Conservation (phyloP, 805 yeast genomes). For the Zygosaccharomyces bisporus region DNA sequence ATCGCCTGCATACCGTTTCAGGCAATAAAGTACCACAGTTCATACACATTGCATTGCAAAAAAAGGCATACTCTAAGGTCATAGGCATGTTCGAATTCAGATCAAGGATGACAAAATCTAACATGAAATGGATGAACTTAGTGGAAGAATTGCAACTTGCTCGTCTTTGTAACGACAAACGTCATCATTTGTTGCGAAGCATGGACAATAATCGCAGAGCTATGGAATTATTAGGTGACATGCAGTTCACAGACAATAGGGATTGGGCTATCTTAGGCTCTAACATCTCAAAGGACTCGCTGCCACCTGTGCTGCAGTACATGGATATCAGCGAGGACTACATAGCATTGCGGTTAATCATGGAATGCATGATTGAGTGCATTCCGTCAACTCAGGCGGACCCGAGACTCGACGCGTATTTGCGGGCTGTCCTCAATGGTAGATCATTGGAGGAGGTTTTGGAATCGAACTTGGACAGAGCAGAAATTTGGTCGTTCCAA, state of each 20-base stretch:
- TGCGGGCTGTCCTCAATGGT: constrained; percentile 4
- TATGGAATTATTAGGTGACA: constrained; percentile 29
- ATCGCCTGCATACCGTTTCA: constrained; percentile 48
- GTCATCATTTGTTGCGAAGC: constrained; percentile 16
- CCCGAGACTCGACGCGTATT: constrained; percentile 10
- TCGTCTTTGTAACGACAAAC: constrained; percentile 33
- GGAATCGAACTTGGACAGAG: neutral
- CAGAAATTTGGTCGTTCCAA: constrained; percentile 25
- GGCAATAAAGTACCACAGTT: constrained; percentile 50
- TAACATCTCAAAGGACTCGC: constrained; percentile 7
- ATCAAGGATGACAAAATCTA: constrained; percentile 47
- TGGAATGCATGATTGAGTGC: constrained; percentile 25
- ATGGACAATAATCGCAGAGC: constrained; percentile 31
- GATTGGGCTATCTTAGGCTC: constrained; percentile 28
- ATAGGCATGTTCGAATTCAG: constrained; percentile 63
- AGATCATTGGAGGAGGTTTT: constrained; percentile 4
- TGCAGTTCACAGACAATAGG: constrained; percentile 23
- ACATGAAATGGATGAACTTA: constrained; percentile 38
- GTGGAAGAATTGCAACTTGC: constrained; percentile 26
- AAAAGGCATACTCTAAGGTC: constrained; percentile 60
- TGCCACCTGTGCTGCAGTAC: constrained; percentile 18
- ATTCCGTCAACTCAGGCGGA: constrained; percentile 17
- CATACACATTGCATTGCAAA: constrained; percentile 52
- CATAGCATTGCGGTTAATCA: constrained; percentile 16
- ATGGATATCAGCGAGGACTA: constrained; percentile 16